These are phyloP conservation scores for Penicillium paradoxum DNA, from an alignment of 495 filamentous ascomycete genomes.

Conservation along the genomic window DNA sequence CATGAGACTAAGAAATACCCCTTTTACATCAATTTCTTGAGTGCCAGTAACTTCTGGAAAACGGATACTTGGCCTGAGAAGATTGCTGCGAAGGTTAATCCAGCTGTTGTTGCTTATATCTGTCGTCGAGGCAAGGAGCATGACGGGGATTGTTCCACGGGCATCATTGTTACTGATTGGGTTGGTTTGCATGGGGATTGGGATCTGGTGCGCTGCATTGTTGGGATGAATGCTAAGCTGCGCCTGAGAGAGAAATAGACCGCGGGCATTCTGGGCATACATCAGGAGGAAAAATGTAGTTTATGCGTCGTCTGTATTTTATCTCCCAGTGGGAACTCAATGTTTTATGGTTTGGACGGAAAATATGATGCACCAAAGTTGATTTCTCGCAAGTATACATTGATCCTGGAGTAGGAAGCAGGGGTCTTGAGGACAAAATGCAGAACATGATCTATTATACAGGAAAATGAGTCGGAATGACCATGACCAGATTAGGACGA, in stretches of 20 bases:
- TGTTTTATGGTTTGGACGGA: background rate
- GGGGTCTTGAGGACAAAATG: slow-evolving; percentile 16
- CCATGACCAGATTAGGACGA: slow-evolving; percentile 23
- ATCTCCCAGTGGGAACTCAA: background rate
- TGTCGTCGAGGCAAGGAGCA: slow-evolving; percentile 60
- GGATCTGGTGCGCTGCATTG: slow-evolving; percentile 84
- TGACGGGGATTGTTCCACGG: slow-evolving; percentile 75
- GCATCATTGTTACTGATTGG: slow-evolving; percentile 90
- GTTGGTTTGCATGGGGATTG: slow-evolving; percentile 87
- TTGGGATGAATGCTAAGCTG: slow-evolving; percentile 84
- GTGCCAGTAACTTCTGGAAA: slow-evolving; percentile 90
- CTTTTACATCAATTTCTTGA: slow-evolving; percentile 87
- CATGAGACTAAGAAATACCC: slow-evolving; percentile 47
- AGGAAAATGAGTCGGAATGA: slow-evolving; percentile 22
- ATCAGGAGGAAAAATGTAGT: background rate
- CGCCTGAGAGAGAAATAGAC: slow-evolving; percentile 41
- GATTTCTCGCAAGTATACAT: slow-evolving; percentile 21
- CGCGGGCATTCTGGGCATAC: background rate
- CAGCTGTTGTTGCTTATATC: slow-evolving; percentile 75
- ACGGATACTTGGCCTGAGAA: slow-evolving; percentile 87
- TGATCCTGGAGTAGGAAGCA: slow-evolving; percentile 13
- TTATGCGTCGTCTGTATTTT: background rate
- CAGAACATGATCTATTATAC: slow-evolving; percentile 37
- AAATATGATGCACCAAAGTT: background rate
- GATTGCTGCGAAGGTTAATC: slow-evolving; percentile 88